Conservation (phyloP, 139 green algal species). For the Tetraselmis striata region DNA sequence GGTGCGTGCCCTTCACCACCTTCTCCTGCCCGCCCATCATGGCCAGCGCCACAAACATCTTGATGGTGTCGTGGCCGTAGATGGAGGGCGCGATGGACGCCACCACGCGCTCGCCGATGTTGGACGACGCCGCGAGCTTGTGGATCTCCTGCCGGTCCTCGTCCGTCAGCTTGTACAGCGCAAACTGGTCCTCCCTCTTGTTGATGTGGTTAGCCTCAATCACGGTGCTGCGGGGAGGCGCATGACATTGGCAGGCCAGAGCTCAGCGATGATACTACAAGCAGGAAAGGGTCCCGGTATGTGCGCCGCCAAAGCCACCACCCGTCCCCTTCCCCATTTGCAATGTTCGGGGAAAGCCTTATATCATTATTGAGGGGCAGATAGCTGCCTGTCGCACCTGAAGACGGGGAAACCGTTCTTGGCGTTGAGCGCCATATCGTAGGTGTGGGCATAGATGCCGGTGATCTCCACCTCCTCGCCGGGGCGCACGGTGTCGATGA, state of each 20-base stretch:
- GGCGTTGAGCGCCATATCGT: slow-evolving; percentile 81
- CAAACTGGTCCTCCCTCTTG: slow-evolving; percentile 72
- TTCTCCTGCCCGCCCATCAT: slow-evolving; percentile 91
- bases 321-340: no score
- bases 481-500: slow-evolving; percentile 88
- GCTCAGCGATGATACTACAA: no score
- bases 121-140: background rate
- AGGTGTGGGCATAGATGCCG: slow-evolving; percentile 87
- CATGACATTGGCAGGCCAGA: no score
- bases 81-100: slow-evolving; percentile 97
- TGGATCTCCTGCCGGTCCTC: slow-evolving; percentile 83
- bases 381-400: slow-evolving; percentile 12
- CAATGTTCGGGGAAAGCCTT: no score
- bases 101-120: slow-evolving; percentile 66
- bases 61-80: slow-evolving; percentile 97
- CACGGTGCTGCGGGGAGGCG: slow-evolving; percentile 68
- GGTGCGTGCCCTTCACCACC: slow-evolving; percentile 53
- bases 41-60: slow-evolving; percentile 85
- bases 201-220: slow-evolving; percentile 91
- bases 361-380: no score
- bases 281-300: no score
- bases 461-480: slow-evolving; percentile 94
- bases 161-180: slow-evolving; percentile 74
- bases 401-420: slow-evolving; percentile 95
- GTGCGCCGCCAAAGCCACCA: no score